phyloP scores from a whole-genome alignment of 1,284 basidiomycete genomes.

The Phylloboletellus chloephorus region DNA sequence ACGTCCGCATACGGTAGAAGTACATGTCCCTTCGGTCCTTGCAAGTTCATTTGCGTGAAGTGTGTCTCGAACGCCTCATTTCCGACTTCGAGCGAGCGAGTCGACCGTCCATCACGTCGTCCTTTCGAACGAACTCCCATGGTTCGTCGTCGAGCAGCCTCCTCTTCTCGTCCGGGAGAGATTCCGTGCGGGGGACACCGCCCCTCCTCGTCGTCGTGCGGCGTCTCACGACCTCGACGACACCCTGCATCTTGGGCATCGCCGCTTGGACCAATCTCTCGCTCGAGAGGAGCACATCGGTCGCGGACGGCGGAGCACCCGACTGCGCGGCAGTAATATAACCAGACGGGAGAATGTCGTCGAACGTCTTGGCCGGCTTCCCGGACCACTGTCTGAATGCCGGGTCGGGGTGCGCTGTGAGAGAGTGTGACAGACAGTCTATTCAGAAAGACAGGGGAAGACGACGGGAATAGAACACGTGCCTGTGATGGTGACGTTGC shows the following conservation, averaged over 20 bases:
- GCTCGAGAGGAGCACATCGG: constrained; percentile 12
- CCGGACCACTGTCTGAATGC: constrained; percentile 20
- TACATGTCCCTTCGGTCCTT: background rate
- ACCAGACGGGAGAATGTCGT: constrained; percentile 41
- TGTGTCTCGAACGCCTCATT: constrained; percentile 17
- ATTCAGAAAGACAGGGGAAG: background rate
- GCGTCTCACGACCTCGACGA: constrained; percentile 26
- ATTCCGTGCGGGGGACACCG: constrained; percentile 14
- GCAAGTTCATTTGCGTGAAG: constrained; percentile 13
- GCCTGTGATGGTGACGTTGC: constrained; percentile 29
- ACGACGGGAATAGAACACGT: constrained; percentile 1
- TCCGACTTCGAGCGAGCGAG: constrained; percentile 27
- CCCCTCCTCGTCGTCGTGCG: constrained; percentile 12
- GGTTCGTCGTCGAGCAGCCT: constrained; percentile 18
- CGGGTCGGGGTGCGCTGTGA: constrained; percentile 18
- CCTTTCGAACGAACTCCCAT: constrained; percentile 18
- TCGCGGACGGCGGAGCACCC: constrained; percentile 4
- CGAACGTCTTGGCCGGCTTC: constrained; percentile 35
- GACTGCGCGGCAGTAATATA: constrained; percentile 36
- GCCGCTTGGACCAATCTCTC: constrained; percentile 28
- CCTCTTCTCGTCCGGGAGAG: constrained; percentile 18
- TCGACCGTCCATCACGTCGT: constrained; percentile 10
- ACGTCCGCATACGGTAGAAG: background rate
- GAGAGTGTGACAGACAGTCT: too few relatives aligned
- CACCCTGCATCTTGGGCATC: constrained; percentile 37